Evolutionary conservation across 768 basidiomycete genomes (phyloP), one percentile per base, ranked within the genome.

Genomic region (Serendipita sp.): DNA sequence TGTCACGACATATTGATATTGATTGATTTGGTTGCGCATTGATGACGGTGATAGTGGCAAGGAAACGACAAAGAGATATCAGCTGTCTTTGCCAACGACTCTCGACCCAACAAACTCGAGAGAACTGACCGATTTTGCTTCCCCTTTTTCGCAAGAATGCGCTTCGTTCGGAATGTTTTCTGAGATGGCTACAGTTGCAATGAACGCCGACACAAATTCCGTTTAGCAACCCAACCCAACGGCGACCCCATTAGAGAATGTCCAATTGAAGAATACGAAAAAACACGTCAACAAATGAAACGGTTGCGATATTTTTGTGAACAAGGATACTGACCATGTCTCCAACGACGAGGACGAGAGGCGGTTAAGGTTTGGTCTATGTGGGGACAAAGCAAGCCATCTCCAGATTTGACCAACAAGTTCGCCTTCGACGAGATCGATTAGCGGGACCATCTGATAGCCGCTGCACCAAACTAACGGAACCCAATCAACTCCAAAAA

Each of bases 151-250:
- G 95, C 92, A 70, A 99, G 89, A 73, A 85, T 94, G 74, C 86
- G 85, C 81, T 99, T 99, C 74, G 88, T 93, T 73, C 89, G 82
- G 83, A 97, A 97, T 64, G 91, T 83, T 79, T 99, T 99, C 85
- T 97, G 91, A 73, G 95, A 97, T 76, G 95, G 95, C 95, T 97
- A 75, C 17, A 66, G 44, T 51, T 50, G 2, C 41, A 63, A 65
- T 16, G 33, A 14, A 31, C n/a, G 45, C 11, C 45, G 28, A 14
- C 5, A 38, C 14, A 14, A 14, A 5, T 14, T 5, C 5, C 14
- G 38, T 38, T 38, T 38, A 14, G 14, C 38, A 38, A 5, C 38
- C 38, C 5, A 38, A 38, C 14, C 14, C n/a, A 28, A 7, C 28
- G 20, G n/a, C n/a, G n/a, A n/a, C n/a, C n/a, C n/a, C n/a, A n/a